Conservation (phyloP, 108 stramenopile species). For the Skeletonema potamos region DNA sequence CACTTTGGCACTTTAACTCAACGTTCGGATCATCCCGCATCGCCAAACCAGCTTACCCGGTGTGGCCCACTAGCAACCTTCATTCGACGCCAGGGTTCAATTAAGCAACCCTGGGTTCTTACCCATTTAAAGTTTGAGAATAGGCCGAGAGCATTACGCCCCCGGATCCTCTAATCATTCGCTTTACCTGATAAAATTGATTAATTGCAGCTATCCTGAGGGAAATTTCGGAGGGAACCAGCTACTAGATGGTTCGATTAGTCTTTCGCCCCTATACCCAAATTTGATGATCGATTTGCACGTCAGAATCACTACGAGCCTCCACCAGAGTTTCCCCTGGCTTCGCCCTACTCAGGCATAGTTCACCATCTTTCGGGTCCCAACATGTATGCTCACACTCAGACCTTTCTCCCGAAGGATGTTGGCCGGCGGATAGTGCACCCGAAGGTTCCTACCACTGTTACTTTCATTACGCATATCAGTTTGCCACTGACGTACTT, state of each 20-base stretch:
- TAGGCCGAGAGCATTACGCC: constrained; percentile 89
- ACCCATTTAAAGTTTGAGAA: constrained; percentile 98
- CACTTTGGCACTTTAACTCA: constrained; percentile 96
- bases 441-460: constrained; percentile 65
- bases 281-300: constrained; percentile 95
- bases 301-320: constrained; percentile 94
- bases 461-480: constrained; percentile 90
- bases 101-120: constrained; percentile 92
- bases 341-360: constrained; percentile 96
- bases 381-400: constrained; percentile 93
- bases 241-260: constrained; percentile 97
- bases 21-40: constrained; percentile 98
- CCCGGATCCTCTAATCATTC: constrained; percentile 97
- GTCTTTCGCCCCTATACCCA: constrained; percentile 99
- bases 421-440: constrained; percentile 91
- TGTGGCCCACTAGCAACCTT: constrained; percentile 95
- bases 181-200: constrained; percentile 98
- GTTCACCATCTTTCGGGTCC: constrained; percentile 97
- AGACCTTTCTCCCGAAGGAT: constrained; percentile 87
- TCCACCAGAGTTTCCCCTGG: constrained; percentile 97
- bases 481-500: constrained; percentile 92
- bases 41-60: constrained; percentile 97
- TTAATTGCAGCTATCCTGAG: constrained; percentile 90
- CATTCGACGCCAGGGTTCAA: constrained; percentile 91
- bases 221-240: constrained; percentile 97